A percentile compares a stretch with the other conserved stretches of the same genome.
phyloP scores from a whole-genome alignment of 176 grass and related monocot genomes.

The Aegilops bicornis region DNA sequence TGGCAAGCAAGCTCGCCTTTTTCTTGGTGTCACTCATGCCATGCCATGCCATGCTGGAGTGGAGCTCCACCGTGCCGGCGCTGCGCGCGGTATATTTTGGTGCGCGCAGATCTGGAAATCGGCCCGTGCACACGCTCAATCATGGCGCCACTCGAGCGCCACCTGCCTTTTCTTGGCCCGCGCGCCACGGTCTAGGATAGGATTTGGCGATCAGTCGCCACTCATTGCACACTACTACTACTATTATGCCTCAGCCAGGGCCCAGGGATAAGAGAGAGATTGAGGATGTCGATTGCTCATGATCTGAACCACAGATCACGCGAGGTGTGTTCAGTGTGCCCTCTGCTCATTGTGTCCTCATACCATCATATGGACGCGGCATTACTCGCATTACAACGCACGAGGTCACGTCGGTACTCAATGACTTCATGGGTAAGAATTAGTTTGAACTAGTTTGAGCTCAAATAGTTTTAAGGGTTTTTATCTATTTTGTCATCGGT shows the following conservation, averaged over 20 bases:
- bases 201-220: conserved; percentile 13
- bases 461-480: too few relatives aligned
- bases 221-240: background rate
- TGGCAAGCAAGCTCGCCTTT: background rate
- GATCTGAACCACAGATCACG: background rate
- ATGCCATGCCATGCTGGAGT: background rate
- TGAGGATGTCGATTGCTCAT: background rate
- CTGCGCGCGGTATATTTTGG: background rate
- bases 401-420: background rate
- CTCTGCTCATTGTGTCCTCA: background rate
- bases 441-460: too few relatives aligned
- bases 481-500: too few relatives aligned
- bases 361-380: too few relatives aligned
- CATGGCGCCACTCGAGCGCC: background rate
- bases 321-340: background rate
- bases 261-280: background rate
- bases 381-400: background rate
- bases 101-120: conserved; percentile 29
- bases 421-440: too few relatives aligned
- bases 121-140: conserved; percentile 40
- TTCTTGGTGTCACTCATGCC: background rate
- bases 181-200: background rate
- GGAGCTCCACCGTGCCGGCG: background rate
- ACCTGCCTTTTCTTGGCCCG: conserved; percentile 13
- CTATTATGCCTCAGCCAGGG: background rate